Evolutionary conservation across 78 protist species (phyloP).

Genomic region (Monocercomonoides exilis): DNA sequence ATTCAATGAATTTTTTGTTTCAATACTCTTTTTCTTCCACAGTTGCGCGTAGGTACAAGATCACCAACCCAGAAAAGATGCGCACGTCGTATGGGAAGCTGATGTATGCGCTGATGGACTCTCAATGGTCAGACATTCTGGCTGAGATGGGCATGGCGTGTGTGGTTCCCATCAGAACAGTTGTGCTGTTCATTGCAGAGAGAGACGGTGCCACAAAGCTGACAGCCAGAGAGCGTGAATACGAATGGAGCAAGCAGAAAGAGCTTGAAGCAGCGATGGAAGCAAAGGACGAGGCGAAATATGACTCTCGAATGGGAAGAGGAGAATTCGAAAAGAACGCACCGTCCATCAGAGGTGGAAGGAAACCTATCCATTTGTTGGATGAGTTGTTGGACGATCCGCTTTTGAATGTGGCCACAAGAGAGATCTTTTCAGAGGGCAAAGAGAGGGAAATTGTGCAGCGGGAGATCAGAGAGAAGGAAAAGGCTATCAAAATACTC

Average conservation of each 20-base stretch:
- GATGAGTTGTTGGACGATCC: constrained; percentile 43
- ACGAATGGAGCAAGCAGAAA: too few relatives aligned
- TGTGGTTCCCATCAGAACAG: constrained; percentile 59
- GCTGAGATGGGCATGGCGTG: constrained; percentile 29
- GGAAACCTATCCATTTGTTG: too few relatives aligned
- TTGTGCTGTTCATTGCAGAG: constrained; percentile 31
- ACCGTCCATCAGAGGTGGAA: too few relatives aligned
- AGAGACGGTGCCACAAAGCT: too few relatives aligned
- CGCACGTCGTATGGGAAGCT: constrained; percentile 45
- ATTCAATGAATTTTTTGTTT: not conserved
- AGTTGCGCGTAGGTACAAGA: constrained; percentile 37
- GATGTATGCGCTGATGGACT: constrained; percentile 27
- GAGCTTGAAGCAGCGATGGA: too few relatives aligned
- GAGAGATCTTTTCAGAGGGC: constrained; percentile 37
- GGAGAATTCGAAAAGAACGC: too few relatives aligned
- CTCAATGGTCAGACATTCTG: not conserved
- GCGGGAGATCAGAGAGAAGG: constrained; percentile 51
- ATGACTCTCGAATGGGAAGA: too few relatives aligned
- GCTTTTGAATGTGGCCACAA: constrained; percentile 50
- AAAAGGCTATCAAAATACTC: constrained; percentile 53
- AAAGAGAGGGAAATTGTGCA: constrained; percentile 28
- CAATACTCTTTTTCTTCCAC: not conserved
- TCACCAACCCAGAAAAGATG: constrained; percentile 49
- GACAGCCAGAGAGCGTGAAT: too few relatives aligned
- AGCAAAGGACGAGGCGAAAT: too few relatives aligned